Base-by-base conservation (phyloP, 345 rosid genomes). In the Cardamine resedifolia region DNA sequence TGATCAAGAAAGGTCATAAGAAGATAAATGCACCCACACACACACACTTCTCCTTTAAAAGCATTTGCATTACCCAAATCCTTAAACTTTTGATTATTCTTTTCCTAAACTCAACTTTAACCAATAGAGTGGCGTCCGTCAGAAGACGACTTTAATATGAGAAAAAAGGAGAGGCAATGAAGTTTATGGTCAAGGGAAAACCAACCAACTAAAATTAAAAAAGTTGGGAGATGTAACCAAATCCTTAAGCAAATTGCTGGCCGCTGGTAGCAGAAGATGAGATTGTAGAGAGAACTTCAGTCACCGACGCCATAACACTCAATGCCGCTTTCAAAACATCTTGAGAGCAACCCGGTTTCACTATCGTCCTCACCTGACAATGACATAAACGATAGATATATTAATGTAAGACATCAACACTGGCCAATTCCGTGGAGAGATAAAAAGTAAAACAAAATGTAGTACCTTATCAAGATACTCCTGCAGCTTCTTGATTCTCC, bases 331-430 rank as follows among this genome's bases (percentile, higher is more conserved):
- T 95, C 83, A 95, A 83, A 51, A 95, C 92, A 24, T 95, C 98
- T 75, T 85, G 99, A 11, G 99, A 87, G 73, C 97, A 95, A 18
- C 99, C 97, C 23, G 99, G 99, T 55, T 88, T 91, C 79, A 95
- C 97, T 2, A 95, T 84, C 20, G 90, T 84, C 63, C 94, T 87
- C 56, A 94, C 83, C 96, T 90, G 84, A 2, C 48, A 44, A n/a
- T 44, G 6, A n/a, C 18, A 18, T 5, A 41, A 41, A 15, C 18
- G 3, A 41, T n/a, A n/a, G 3, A 44, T 43, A 43, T 6, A 43
- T 43, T 15, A 43, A 43, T 43, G 47, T n/a, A n/a, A n/a, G 19
- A 44, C 48, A 44, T n/a, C 9, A 44, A 44, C 5, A 19, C 47
- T 15, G 8, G 18, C 47, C 48, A n/a, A n/a, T n/a, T 44, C 10